These are phyloP conservation scores for Gyrodon lividus DNA, from an alignment of 768 basidiomycete genomes.

Conservation along the genomic window DNA sequence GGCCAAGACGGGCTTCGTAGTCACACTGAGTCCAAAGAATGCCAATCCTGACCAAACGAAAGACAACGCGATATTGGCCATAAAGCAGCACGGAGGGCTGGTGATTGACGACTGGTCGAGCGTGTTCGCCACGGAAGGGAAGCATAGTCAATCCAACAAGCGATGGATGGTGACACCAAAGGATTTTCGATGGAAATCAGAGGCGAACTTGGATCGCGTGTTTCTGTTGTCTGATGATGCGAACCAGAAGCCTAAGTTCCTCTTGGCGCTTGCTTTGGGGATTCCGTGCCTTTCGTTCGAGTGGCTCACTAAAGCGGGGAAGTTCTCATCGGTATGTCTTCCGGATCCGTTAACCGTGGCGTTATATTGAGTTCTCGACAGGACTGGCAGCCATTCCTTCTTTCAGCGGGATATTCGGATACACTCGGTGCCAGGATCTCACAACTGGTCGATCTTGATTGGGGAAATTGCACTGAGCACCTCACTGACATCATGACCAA, in stretches of 20 bases:
- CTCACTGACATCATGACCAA: conserved; percentile 60
- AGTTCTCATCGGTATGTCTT: conserved; percentile 30
- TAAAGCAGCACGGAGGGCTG: conserved; percentile 52
- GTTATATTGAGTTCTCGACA: conserved; percentile 22
- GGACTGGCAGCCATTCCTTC: conserved; percentile 65
- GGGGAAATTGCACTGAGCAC: conserved; percentile 50
- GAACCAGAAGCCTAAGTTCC: conserved; percentile 73
- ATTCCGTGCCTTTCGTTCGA: conserved; percentile 72
- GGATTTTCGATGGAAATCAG: conserved; percentile 45
- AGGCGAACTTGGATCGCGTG: conserved; percentile 42
- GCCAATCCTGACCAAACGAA: conserved; percentile 40
- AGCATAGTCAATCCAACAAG: conserved; percentile 39
- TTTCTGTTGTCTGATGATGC: conserved; percentile 68
- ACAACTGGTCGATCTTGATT: conserved; percentile 48
- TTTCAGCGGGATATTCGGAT: conserved; percentile 49
- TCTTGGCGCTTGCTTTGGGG: conserved; percentile 81
- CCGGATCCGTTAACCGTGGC: conserved; percentile 2
- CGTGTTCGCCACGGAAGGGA: conserved; percentile 57
- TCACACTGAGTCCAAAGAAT: conserved; percentile 47
- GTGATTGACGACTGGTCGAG: conserved; percentile 63
- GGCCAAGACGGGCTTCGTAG: conserved; percentile 54
- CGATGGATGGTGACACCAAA: conserved; percentile 52
- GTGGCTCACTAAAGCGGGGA: conserved; percentile 42
- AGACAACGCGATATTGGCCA: conserved; percentile 39
- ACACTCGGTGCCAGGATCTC: conserved; percentile 41